These are phyloP conservation scores for Coemansia aciculifera DNA, from an alignment of 192 early-diverging fungal species.

Conservation along the genomic window DNA sequence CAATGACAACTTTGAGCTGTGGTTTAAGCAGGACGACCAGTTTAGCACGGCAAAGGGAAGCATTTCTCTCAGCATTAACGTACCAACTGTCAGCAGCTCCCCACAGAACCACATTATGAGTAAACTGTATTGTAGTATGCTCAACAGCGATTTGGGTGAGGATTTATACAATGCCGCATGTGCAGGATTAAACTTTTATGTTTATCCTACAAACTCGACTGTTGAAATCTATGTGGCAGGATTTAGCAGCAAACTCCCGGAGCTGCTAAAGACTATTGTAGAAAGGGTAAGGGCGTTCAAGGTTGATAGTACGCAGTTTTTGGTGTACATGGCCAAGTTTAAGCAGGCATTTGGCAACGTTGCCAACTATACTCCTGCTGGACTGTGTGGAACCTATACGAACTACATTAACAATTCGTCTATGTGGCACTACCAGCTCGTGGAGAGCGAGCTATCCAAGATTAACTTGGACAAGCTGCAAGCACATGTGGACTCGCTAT, in stretches of 20 bases:
- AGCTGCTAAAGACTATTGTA: neutral
- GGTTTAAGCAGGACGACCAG: constrained; percentile 90
- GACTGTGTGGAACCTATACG: neutral
- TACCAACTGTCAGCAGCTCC: constrained; percentile 83
- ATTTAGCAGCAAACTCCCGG: neutral
- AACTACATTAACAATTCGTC: neutral
- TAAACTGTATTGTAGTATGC: constrained; percentile 86
- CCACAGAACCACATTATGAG: constrained; percentile 72
- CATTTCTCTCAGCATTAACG: constrained; percentile 61
- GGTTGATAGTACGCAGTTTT: neutral
- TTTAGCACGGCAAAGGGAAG: constrained; percentile 82
- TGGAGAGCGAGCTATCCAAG: neutral
- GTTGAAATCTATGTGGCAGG: constrained; percentile 15
- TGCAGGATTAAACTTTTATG: neutral
- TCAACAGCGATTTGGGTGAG: constrained; percentile 82
- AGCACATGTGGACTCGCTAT: constrained; percentile 8
- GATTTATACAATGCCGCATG: constrained; percentile 58
- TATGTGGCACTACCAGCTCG: neutral
- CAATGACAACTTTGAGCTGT: constrained; percentile 59
- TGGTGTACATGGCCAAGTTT: neutral
- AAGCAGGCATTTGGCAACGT: neutral
- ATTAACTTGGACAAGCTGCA: constrained; percentile 4
- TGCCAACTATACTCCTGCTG: neutral
- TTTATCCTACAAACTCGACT: constrained; percentile 59
- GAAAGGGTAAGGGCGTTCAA: neutral